Evolutionary conservation across 805 yeast species (phyloP), one percentile per base, ranked within the genome.

Genomic region (Hanseniaspora lachancei): DNA sequence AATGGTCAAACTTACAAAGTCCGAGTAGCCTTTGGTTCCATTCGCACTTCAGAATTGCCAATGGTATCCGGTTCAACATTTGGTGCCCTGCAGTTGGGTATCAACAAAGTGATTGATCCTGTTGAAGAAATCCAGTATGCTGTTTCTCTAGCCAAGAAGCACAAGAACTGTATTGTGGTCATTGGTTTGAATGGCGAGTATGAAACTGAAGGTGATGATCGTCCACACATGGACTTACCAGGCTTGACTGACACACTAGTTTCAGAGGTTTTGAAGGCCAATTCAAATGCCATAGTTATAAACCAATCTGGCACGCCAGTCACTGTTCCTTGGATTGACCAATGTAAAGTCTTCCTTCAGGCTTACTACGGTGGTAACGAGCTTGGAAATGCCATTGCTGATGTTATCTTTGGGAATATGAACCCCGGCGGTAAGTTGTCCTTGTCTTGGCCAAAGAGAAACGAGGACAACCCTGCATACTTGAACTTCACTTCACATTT

Each of bases 251-350:
- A 76, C 54, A 70, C 72, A 47, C 70, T 80, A 57, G 70, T 79
- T 32, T 64, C 61, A 24, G 76, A 71, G 9, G 72, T 80, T 9
- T 57, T 70, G 39, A 67, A 66, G 35, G 82, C 70, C 21, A 78
- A 79, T 60, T 71, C 74, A 29, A 76, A 79, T 60, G 71, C 76
- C 2, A 73, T 77, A 12, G 71, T 80, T 34, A 80, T 80, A 23
- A 72, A 76, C 60, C 82, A 80, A 62, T 72, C 80, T 2, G 85
- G 85, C 48, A 74, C 82, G n/a, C 84, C 85, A 0, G 81, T 80
- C 10, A 73, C 76, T 39, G 65, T 80, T 69, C 82, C 82, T 27
- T 79, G 82, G 81, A 57, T 67, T 12, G 58, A 60, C 8, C 62
- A 72, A 39, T 76, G 71, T 27, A 70, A 70, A 39, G 74, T 74